Conservation (phyloP, 2,329 filamentous ascomycete genomes). For the Massarina eburnea region DNA sequence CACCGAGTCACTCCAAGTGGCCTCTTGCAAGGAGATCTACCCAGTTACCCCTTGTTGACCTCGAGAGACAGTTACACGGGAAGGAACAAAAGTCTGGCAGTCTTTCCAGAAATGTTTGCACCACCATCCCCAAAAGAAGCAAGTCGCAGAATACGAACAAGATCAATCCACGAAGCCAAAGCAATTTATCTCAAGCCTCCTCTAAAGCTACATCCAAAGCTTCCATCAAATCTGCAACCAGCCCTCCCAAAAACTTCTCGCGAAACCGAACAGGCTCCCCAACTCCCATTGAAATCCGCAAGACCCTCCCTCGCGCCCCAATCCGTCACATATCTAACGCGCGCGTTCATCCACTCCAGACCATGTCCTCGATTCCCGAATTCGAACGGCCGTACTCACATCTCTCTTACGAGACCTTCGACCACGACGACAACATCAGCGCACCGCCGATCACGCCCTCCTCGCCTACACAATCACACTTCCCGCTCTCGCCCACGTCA, state of each 20-base stretch:
- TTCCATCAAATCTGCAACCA: background rate
- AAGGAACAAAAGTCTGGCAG: background rate
- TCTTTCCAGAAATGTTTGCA: background rate
- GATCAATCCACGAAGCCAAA: background rate
- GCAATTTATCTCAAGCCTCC: background rate
- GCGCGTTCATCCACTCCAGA: background rate
- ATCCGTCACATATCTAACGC: background rate
- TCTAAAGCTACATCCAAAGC: background rate
- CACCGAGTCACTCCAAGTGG: constrained; percentile 3
- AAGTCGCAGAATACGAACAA: background rate
- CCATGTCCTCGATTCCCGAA: background rate
- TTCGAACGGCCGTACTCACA: constrained; percentile 8
- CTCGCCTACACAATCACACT: constrained; percentile 2
- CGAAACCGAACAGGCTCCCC: constrained; percentile 1
- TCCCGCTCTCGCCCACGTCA: background rate
- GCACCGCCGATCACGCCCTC: background rate
- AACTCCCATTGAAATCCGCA: background rate
- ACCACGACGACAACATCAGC: background rate
- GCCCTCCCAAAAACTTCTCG: background rate
- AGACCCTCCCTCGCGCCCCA: constrained; percentile 1
- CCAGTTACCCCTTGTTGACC: background rate
- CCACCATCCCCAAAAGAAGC: background rate
- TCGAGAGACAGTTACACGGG: background rate
- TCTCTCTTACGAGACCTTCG: constrained; percentile 6
- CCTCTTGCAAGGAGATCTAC: background rate